A percentile compares a stretch with the other conserved stretches of the same genome.
Evolutionary conservation across 495 filamentous ascomycete genomes (phyloP).

Genomic region (Hypoxylon fuscum): DNA sequence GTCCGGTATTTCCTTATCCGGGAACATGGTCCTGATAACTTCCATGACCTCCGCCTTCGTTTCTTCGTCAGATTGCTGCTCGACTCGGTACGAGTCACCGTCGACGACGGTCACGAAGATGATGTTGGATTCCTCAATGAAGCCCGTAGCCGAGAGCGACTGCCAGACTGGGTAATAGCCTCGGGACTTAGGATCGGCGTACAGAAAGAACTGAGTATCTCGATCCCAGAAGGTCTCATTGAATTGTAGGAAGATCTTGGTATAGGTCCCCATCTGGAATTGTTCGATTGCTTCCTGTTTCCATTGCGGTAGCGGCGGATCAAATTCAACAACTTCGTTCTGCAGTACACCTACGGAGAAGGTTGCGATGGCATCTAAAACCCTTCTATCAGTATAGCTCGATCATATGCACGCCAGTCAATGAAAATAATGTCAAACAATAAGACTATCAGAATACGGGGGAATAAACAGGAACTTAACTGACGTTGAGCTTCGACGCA

Average conservation of each 20-base stretch:
- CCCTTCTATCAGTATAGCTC: neutral
- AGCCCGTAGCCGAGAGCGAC: constrained; percentile 66
- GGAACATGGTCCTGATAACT: constrained; percentile 74
- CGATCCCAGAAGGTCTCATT: constrained; percentile 74
- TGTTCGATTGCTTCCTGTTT: constrained; percentile 71
- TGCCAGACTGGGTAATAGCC: constrained; percentile 80
- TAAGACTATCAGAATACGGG: constrained; percentile 43
- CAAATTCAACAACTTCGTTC: constrained; percentile 67
- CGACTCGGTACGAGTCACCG: constrained; percentile 68
- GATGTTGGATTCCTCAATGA: constrained; percentile 71
- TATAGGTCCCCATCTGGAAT: constrained; percentile 80
- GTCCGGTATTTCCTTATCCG: constrained; percentile 66
- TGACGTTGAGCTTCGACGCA: constrained; percentile 66
- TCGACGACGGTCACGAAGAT: constrained; percentile 75
- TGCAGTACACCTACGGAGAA: constrained; percentile 72
- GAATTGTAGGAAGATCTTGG: constrained; percentile 82
- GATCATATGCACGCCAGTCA: neutral
- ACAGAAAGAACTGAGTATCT: constrained; percentile 74
- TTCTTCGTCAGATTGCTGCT: constrained; percentile 67
- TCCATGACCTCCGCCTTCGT: constrained; percentile 68
- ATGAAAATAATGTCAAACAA: no score
- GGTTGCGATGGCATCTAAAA: constrained; percentile 47
- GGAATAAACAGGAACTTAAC: constrained; percentile 65
- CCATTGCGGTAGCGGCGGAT: constrained; percentile 70
- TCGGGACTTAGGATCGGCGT: constrained; percentile 67